phyloP scores from a whole-genome alignment of 176 grass and related monocot species.

The Phoenix roebelenii region DNA sequence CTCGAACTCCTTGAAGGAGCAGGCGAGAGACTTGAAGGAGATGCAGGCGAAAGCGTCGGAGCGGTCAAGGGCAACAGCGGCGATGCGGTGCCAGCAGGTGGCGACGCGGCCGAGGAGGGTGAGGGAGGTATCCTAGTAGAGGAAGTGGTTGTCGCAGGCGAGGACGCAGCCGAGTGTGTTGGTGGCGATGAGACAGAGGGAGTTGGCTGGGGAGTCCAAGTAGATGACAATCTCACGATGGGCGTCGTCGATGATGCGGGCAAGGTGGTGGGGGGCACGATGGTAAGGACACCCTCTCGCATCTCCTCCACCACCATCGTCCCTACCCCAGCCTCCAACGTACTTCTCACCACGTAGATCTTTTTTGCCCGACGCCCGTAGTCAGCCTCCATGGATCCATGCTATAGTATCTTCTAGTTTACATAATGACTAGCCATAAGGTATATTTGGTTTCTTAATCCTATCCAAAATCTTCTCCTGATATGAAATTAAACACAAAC shows the following conservation, averaged over 20 bases:
- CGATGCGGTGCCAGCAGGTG: slow-evolving; percentile 65
- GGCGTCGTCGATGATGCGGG: slow-evolving; percentile 74
- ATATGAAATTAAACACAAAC: no score
- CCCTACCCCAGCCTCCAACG: no score
- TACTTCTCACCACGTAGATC: no score
- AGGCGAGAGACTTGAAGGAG: slow-evolving; percentile 59
- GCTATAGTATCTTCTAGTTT: no score
- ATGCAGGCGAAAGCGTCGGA: slow-evolving; percentile 49
- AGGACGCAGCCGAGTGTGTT: slow-evolving; percentile 10
- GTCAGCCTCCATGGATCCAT: no score
- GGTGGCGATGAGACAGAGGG: neutral
- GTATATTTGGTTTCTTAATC: no score
- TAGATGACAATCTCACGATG: slow-evolving; percentile 4
- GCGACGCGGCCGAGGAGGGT: slow-evolving; percentile 70
- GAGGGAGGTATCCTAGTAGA: slow-evolving; percentile 36
- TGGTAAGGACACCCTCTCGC: neutral
- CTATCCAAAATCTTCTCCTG: no score
- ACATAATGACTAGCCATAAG: no score
- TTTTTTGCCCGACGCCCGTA: no score
- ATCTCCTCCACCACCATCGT: no score
- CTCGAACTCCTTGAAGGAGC: slow-evolving; percentile 85
- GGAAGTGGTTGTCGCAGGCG: slow-evolving; percentile 33
- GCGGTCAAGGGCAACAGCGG: slow-evolving; percentile 45
- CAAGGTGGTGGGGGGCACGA: no score
- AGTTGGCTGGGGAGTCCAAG: slow-evolving; percentile 8